phyloP scores from a whole-genome alignment of 2,329 filamentous ascomycete genomes.

The Albifimbria verrucaria region DNA sequence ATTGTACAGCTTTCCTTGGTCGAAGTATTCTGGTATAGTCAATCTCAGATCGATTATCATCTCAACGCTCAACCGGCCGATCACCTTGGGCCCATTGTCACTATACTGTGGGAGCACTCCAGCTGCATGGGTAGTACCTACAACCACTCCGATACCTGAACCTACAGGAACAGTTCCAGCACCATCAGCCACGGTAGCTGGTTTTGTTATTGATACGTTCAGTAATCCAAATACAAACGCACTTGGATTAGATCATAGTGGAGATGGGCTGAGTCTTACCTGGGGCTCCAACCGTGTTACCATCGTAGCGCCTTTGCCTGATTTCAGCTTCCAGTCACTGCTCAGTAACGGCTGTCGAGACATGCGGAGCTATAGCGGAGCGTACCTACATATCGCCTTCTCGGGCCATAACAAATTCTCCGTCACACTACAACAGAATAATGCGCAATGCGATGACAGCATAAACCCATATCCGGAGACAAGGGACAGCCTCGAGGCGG shows the following conservation, averaged over 20 bases:
- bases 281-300: slow-evolving; percentile 49
- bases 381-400: slow-evolving; percentile 64
- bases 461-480: slow-evolving; percentile 63
- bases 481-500: slow-evolving; percentile 64
- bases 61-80: slow-evolving; percentile 38
- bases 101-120: slow-evolving; percentile 55
- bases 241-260: slow-evolving; percentile 63
- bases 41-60: slow-evolving; percentile 54
- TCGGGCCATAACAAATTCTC: slow-evolving; percentile 61
- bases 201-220: slow-evolving; percentile 61
- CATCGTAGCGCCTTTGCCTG: slow-evolving; percentile 31
- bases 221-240: slow-evolving; percentile 49
- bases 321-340: slow-evolving; percentile 60
- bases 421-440: slow-evolving; percentile 64
- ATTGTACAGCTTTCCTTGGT: slow-evolving; percentile 56
- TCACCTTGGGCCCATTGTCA: slow-evolving; percentile 54
- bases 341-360: slow-evolving; percentile 35
- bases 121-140: slow-evolving; percentile 45
- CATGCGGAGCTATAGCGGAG: slow-evolving; percentile 53
- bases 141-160: slow-evolving; percentile 33
- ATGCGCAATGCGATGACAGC: slow-evolving; percentile 52
- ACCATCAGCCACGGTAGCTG: slow-evolving; percentile 43
- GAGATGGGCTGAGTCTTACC: slow-evolving; percentile 55
- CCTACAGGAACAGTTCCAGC: slow-evolving; percentile 47
- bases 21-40: slow-evolving; percentile 42